A percentile compares a stretch with the other conserved stretches of the same genome.
Conservation (phyloP, 2,329 filamentous ascomycete genomes). For the Aspergillus tanneri region DNA sequence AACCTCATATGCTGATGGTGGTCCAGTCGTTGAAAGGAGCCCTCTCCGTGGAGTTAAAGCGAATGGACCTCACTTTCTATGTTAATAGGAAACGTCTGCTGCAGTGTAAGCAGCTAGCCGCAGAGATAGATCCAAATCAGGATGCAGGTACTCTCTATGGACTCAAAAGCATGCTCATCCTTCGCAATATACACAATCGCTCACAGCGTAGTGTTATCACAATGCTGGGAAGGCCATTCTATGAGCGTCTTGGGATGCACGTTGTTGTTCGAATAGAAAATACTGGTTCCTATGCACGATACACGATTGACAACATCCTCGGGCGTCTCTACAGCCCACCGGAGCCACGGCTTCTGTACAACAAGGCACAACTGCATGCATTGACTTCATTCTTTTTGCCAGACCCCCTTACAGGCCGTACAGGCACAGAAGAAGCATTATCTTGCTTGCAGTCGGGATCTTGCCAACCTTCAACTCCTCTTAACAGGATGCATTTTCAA, state of each 20-base stretch:
- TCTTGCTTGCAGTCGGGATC: constrained; percentile 51
- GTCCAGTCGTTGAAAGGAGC: constrained; percentile 42
- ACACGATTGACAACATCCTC: constrained; percentile 55
- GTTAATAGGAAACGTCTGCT: constrained; percentile 50
- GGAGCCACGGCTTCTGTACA: constrained; percentile 56
- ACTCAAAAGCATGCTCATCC: constrained; percentile 57
- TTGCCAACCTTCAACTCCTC: constrained; percentile 52
- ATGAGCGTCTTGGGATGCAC: constrained; percentile 41
- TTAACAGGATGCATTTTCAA: constrained; percentile 15
- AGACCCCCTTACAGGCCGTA: constrained; percentile 58
- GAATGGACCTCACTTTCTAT: constrained; percentile 54
- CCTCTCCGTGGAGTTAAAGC: constrained; percentile 52
- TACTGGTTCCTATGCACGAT: constrained; percentile 49
- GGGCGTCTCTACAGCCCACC: constrained; percentile 58
- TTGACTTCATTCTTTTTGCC: constrained; percentile 58
- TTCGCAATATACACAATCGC: constrained; percentile 47
- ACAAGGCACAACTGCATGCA: constrained; percentile 61
- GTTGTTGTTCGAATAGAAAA: constrained; percentile 42
- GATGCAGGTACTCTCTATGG: constrained; percentile 62
- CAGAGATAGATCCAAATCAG: constrained; percentile 58
- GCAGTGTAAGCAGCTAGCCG: constrained; percentile 49
- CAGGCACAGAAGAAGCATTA: constrained; percentile 62
- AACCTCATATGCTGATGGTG: constrained; percentile 44
- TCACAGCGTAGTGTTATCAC: constrained; percentile 54
- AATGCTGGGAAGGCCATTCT: constrained; percentile 46